phyloP scores from a whole-genome alignment of 306 rosid species.

The Ormosia semicastrata region DNA sequence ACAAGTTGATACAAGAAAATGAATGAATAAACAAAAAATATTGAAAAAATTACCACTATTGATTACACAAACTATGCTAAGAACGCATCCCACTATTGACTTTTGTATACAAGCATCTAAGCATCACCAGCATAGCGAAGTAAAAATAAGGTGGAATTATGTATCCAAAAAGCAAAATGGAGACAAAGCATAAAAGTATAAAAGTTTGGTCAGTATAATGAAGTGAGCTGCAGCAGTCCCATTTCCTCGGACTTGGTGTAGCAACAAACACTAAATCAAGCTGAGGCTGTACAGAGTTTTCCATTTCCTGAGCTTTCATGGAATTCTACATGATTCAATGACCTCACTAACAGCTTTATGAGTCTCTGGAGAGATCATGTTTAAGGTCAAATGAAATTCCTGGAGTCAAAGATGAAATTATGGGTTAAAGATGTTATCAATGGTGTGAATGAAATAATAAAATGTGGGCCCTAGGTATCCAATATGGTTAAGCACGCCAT shows the following conservation, averaged over 20 bases:
- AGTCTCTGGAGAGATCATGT: slow-evolving; percentile 97
- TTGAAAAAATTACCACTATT: slow-evolving; percentile 27
- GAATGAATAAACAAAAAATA: slow-evolving; percentile 37
- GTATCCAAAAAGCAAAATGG: no score
- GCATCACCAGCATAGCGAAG: slow-evolving; percentile 45
- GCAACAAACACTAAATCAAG: slow-evolving; percentile 37
- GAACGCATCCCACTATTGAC: slow-evolving; percentile 42
- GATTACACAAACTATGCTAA: slow-evolving; percentile 40
- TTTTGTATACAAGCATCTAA: slow-evolving; percentile 59
- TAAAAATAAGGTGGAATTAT: slow-evolving; percentile 1
- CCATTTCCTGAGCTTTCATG: slow-evolving; percentile 39
- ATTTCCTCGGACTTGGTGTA: background rate
- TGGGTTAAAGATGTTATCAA: background rate
- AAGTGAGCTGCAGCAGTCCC: slow-evolving; percentile 34
- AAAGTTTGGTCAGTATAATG: background rate
- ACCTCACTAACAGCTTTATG: slow-evolving; percentile 91
- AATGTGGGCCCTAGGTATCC: background rate
- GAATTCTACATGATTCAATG: slow-evolving; percentile 83
- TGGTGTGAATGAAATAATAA: background rate
- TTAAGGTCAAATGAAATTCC: slow-evolving; percentile 91
- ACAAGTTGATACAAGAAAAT: slow-evolving; percentile 28
- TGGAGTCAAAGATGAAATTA: slow-evolving; percentile 28
- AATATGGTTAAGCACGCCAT: background rate
- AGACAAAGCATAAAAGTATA: no score
- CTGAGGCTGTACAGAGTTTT: slow-evolving; percentile 61